These are phyloP conservation scores for Raddia guianensis DNA, from an alignment of 176 grass and related monocot genomes.

Conservation along the genomic window DNA sequence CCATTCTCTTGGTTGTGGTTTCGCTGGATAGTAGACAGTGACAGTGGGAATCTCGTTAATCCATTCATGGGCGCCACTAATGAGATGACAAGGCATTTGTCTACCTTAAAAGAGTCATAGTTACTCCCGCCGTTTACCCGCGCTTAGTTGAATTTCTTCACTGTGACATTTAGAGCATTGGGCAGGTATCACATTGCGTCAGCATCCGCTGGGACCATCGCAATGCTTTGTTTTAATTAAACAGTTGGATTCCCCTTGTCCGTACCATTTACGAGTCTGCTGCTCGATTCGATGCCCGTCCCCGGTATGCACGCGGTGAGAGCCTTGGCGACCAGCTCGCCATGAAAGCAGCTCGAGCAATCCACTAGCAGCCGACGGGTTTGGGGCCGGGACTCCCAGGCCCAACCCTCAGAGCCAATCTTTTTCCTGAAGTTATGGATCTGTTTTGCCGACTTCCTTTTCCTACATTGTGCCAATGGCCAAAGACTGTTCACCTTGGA, in stretches of 20 bases:
- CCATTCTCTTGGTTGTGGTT: constrained; percentile 33
- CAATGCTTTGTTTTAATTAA: constrained; percentile 83
- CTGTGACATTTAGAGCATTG: constrained; percentile 68
- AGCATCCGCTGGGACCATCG: constrained; percentile 34
- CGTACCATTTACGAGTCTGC: constrained; percentile 55
- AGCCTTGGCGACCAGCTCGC: too few relatives aligned
- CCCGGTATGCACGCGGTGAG: too few relatives aligned
- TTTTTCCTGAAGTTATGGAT: too few relatives aligned
- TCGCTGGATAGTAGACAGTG: constrained; percentile 39
- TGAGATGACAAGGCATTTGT: constrained; percentile 58
- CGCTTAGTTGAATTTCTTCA: constrained; percentile 83
- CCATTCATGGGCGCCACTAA: constrained; percentile 67
- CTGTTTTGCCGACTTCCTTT: too few relatives aligned
- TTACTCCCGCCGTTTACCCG: constrained; percentile 55
- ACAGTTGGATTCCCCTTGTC: constrained; percentile 63
- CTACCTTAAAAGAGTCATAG: constrained; percentile 86
- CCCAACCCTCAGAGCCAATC: too few relatives aligned
- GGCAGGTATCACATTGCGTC: constrained; percentile 76
- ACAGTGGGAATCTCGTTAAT: constrained; percentile 59
- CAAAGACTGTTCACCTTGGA: too few relatives aligned
- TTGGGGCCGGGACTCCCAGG: too few relatives aligned
- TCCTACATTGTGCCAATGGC: too few relatives aligned
- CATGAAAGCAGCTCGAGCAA: too few relatives aligned
- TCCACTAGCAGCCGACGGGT: too few relatives aligned
- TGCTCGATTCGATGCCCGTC: too few relatives aligned